phyloP scores from a whole-genome alignment of 2,329 filamentous ascomycete species.

The Talaromyces sp. region DNA sequence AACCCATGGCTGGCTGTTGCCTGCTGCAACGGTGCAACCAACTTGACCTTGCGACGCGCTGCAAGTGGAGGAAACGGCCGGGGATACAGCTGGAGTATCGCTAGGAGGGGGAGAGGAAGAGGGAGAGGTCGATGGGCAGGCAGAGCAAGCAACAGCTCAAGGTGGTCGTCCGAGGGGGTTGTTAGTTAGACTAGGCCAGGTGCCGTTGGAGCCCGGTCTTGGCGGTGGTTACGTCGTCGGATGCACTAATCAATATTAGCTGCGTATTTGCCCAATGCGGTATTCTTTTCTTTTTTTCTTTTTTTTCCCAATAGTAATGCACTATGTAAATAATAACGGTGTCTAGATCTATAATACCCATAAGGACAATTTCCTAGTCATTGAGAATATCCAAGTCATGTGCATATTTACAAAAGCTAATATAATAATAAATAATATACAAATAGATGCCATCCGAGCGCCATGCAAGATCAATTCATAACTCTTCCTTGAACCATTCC shows the following conservation, averaged over 20 bases:
- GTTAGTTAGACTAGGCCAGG: neutral
- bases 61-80: neutral
- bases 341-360: no score
- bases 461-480: slow-evolving; percentile 2
- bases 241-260: no score
- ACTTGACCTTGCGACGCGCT: slow-evolving; percentile 4
- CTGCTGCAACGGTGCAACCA: slow-evolving; percentile 7
- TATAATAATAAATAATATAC: slow-evolving; percentile 1
- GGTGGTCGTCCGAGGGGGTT: slow-evolving; percentile 1
- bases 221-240: neutral
- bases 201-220: neutral
- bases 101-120: neutral
- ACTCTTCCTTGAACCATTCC: slow-evolving; percentile 20
- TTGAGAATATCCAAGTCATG: neutral
- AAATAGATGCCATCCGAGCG: neutral
- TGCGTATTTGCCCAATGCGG: no score
- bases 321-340: no score
- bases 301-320: no score
- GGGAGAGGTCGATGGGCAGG: neutral
- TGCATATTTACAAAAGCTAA: slow-evolving; percentile 4
- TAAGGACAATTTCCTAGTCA: no score
- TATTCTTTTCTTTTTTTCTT: no score
- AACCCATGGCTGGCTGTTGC: slow-evolving; percentile 62
- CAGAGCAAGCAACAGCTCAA: neutral
- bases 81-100: neutral